phyloP scores from a whole-genome alignment of 1,284 basidiomycete species.

The Somion occarium region DNA sequence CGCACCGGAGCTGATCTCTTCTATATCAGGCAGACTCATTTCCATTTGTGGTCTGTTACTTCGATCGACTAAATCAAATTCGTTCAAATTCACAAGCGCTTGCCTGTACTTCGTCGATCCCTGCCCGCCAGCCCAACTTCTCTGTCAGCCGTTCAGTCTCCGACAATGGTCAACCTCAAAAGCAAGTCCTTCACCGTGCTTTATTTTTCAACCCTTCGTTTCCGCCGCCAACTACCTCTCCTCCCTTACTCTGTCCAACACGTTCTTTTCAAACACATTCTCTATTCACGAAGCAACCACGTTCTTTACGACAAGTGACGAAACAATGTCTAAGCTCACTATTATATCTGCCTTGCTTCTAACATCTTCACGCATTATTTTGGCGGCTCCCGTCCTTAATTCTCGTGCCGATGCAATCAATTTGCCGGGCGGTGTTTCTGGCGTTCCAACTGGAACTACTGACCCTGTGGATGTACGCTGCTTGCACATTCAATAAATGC shows the following conservation, averaged over 20 bases:
- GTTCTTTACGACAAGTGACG: no score
- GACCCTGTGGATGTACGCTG: no score
- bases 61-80: not conserved
- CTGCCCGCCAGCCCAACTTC: not conserved
- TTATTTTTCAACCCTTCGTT: not conserved
- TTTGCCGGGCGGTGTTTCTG: no score
- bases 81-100: not conserved
- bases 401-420: no score
- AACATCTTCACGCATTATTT: no score
- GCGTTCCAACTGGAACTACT: no score
- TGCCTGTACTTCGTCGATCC: not conserved
- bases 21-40: no score
- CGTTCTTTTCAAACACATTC: conserved; percentile 1
- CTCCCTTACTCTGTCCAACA: not conserved
- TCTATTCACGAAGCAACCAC: not conserved
- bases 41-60: not conserved
- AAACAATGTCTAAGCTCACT: no score
- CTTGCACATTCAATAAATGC: no score
- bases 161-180: not conserved
- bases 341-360: no score
- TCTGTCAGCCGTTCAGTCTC: not conserved
- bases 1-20: no score
- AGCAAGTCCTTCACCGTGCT: not conserved
- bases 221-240: not conserved
- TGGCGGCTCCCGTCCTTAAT: no score